Base-by-base conservation (phyloP, 2,329 filamentous ascomycete genomes). In the Phyllosticta citrichinensis region DNA sequence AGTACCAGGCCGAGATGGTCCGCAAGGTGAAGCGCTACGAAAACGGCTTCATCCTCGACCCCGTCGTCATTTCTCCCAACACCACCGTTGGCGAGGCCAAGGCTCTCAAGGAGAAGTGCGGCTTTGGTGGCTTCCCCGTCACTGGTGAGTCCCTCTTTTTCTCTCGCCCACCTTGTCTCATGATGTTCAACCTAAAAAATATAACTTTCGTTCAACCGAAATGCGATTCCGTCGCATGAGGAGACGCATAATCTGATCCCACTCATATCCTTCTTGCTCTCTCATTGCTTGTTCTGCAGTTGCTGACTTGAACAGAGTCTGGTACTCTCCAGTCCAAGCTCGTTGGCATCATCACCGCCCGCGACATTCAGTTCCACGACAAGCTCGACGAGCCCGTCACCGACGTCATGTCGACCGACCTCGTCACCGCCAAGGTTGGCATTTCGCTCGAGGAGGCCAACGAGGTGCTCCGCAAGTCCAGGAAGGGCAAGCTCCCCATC, bases 171-270 rank as follows among this genome's bases (percentile, higher is more conserved):
- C 62, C 55, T 66, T 20, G 51, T 51, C 78, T 68, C 77, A 80
- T 91, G 89, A 96, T 96, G 94, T 84, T 74, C 76, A 80, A 82
- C 78, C 80, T 81, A 83, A 76, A 76, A 70, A 74, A 80, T 84
- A 88, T 97, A 97, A 97, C 94, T 99, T 99, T 99, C 94, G 94
- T 99, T 99, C 94, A 93, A 93, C 94, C 91, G 90, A 83, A 95
- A 87, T 40, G 55, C 84, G 88, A 89, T 87, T 82, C 83, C 80
- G 86, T 83, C 83, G 89, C 90, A 80, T 96, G 91, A 84, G 90
- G 91, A 96, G 77, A 62, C 81, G 77, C 78, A 72, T 71, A 71
- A 75, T 76, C 73, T 83, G 80, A 83, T 65, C 67, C 25, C 66
- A 57, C 62, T 25, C 40, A 62, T 61, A 58, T 56, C 40, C 30